phyloP scores from a whole-genome alignment of 164 flowering plant genomes.

The Nelumbo lutea region DNA sequence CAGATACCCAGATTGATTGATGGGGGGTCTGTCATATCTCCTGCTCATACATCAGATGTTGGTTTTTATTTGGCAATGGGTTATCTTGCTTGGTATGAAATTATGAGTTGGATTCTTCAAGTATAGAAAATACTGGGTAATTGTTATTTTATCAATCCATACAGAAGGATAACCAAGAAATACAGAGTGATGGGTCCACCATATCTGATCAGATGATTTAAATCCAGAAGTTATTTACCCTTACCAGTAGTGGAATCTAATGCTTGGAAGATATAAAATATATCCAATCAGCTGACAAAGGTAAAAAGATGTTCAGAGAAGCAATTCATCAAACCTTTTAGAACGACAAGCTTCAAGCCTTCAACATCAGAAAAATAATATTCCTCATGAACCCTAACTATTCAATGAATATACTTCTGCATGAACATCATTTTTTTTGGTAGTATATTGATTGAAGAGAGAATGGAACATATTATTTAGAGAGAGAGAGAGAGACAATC shows the following conservation, averaged over 20 bases:
- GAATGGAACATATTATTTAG: too few species aligned
- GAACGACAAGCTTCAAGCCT: background rate
- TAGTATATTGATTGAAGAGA: background rate
- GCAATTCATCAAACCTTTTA: background rate
- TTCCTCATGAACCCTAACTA: background rate
- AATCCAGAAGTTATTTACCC: too few species aligned
- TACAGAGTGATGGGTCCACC: too few species aligned
- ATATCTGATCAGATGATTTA: too few species aligned
- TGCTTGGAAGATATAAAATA: background rate
- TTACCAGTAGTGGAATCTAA: background rate
- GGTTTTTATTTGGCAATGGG: background rate
- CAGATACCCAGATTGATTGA: too few species aligned
- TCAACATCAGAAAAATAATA: background rate
- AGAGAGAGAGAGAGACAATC: background rate
- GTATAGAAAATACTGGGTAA: too few species aligned
- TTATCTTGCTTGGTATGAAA: background rate
- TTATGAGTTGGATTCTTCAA: background rate
- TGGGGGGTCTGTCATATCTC: too few species aligned
- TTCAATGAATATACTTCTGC: background rate
- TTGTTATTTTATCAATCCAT: background rate
- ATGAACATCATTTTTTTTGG: background rate
- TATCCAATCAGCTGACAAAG: background rate
- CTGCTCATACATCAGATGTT: background rate
- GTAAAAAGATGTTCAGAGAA: background rate
- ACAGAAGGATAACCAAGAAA: background rate